These are phyloP conservation scores for Scleroderma citrinum DNA, from an alignment of 768 basidiomycete genomes.

Conservation along the genomic window DNA sequence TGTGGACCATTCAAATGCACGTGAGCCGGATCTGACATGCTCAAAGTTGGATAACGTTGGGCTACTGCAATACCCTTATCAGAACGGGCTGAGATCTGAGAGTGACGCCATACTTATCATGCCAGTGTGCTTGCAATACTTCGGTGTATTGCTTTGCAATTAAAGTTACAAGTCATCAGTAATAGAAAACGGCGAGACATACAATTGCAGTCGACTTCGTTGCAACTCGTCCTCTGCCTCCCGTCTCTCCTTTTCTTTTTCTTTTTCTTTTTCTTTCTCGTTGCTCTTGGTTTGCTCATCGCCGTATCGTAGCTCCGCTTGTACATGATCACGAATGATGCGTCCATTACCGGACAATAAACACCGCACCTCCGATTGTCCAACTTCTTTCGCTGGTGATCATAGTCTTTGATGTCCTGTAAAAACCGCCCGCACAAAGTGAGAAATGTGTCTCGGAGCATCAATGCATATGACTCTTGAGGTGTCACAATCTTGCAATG, in stretches of 20 bases:
- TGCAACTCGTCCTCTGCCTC: conserved; percentile 83
- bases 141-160: conserved; percentile 67
- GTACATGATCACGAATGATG: neutral
- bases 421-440: conserved; percentile 56
- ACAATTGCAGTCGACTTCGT: conserved; percentile 71
- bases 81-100: neutral
- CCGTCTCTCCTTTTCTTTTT: conserved; percentile 63
- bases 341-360: no score
- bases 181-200: conserved; percentile 29
- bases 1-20: conserved; percentile 21
- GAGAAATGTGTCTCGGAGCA: conserved; percentile 70
- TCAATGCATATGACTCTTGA: conserved; percentile 74
- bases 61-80: conserved; percentile 18
- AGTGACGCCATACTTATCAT: conserved; percentile 44
- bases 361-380: conserved; percentile 68
- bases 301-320: conserved; percentile 80
- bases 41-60: conserved; percentile 25
- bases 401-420: conserved; percentile 81
- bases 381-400: conserved; percentile 74
- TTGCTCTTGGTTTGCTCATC: conserved; percentile 57
- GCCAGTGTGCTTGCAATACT: conserved; percentile 72
- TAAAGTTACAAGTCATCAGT: conserved; percentile 40
- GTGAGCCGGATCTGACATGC: conserved; percentile 12
- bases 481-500: conserved; percentile 81
- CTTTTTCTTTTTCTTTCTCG: conserved; percentile 72